Base-by-base conservation (phyloP, 257 asterid species). In the Solanum piurae region DNA sequence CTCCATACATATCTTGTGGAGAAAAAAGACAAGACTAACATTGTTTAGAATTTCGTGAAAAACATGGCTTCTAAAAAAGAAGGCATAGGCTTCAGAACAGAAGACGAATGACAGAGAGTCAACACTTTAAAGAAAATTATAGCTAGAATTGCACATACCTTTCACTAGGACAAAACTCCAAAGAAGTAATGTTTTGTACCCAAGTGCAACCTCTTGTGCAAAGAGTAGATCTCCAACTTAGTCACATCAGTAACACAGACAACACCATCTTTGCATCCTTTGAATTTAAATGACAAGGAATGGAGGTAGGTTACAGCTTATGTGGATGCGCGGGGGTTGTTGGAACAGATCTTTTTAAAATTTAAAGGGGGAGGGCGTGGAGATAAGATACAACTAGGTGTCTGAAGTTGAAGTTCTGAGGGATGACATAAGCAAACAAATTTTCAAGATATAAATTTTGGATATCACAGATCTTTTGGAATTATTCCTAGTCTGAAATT, bases 241-340 rank as follows among this genome's bases (percentile, higher is more conserved):
- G 94, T 94, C 86, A 96, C 94, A 87, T 96, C 98, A 64, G 95
- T 94, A 6, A 96, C 94, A 87, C 98, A 97, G 36, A 94, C 87
- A 90, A 96, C 99, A n/a, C 99, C 99, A 88, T 97, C 98, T 90
- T 94, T 96, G 92, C 97, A 96, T 87, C 97, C 99, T 89, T 98
- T 36, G 86, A 33, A 71, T 44, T 86, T 69, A 68, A 64, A 84
- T 13, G 62, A 13, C 18, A 84, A 83, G 4, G 21, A 33, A 10
- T 25, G 18, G 8, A 21, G 29, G 49, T 9, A 66, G 16, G 10
- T 68, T 62, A 62, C 6, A 62, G 1, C 6, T 21, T 60, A 60
- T 21, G 13, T 9, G 29, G 29, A 40, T 23, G 29, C 0, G 2
- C 29, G 29, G 6, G 6, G 29, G 27, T 8, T 3, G 69, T 21